Evolutionary conservation across 73 alveolate species (phyloP).

Genomic region (Stentor roeselii): DNA sequence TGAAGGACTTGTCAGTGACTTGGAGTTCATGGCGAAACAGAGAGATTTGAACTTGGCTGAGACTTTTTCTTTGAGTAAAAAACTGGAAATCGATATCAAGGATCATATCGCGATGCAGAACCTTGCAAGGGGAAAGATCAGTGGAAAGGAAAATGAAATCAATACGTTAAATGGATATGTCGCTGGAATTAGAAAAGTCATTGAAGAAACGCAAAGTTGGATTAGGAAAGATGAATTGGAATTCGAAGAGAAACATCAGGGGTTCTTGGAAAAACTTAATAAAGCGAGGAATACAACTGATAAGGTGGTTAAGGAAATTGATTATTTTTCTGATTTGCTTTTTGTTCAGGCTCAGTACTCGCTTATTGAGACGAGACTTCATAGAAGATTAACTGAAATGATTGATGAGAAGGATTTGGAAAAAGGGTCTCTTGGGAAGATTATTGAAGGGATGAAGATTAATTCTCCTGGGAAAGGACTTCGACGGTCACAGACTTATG

Average conservation of each 20-base stretch:
- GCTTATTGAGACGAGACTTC: background rate
- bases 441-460: background rate
- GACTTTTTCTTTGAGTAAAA: background rate
- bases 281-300: background rate
- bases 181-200: background rate
- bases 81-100: slow-evolving; percentile 12
- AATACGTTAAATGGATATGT: background rate
- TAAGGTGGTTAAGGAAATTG: slow-evolving; percentile 1
- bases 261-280: background rate
- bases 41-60: background rate
- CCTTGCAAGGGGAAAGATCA: background rate
- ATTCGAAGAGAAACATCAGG: background rate
- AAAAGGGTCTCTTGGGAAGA: slow-evolving; percentile 6
- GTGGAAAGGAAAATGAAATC: background rate
- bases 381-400: slow-evolving; percentile 8
- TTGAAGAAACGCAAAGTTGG: background rate
- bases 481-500: background rate
- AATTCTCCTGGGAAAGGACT: background rate
- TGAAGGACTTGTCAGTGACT: background rate
- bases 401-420: background rate
- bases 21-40: background rate
- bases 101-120: background rate
- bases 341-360: slow-evolving; percentile 2
- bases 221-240: background rate
- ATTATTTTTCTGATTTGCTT: background rate